Evolutionary conservation across 164 flowering plant species (phyloP), one percentile per base, ranked within the genome.

Genomic region (Stephania yunnanensis): DNA sequence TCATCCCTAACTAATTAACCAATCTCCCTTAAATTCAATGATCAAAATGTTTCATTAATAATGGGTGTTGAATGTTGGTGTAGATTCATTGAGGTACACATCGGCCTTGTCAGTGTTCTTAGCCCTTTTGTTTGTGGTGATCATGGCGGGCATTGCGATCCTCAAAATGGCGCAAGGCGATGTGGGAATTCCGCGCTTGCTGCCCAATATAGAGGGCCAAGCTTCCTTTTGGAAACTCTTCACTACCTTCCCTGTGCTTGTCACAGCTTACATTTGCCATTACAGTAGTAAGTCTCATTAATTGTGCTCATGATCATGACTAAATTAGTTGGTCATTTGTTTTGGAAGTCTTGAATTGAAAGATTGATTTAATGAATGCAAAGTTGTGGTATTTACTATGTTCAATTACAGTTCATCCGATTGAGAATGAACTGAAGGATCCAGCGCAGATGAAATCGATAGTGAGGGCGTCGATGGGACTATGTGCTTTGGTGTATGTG

Each of bases 221-320:
- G 85, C 88, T 10, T 87, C 96, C n/a, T 86, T 91, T 73, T 87
- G 89, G 89, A 86, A 87, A 75, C 90, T 91, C 65, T 91, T 91
- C 79, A 87, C 93, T 0, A 83, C 88, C 19, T 75, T 90, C 25
- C 97, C 97, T 20, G 82, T 92, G 45, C 73, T 92, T 1, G 91
- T 88, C 75, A 90, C 94, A 5, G 91, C 97, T 46, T 92, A 86
- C 74, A 89, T 92, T 71, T 92, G 97, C 80, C 97, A 90, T 77
- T 90, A 91, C 75, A 91, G 85, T 70, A 68, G 96, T 91, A 84
- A 83, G 86, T 25, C 45, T 68, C 42, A 9, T 25, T 25, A 25
- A 4, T 36, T 36, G 42, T 36, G 42, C 42, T 36, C 42, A 36
- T 36, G 42, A 36, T 36, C 42, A 36, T 36, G 4, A 36, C 42